These are phyloP conservation scores for Globisporangium nodosum DNA, from an alignment of 352 stramenopile genomes.

Conservation along the genomic window DNA sequence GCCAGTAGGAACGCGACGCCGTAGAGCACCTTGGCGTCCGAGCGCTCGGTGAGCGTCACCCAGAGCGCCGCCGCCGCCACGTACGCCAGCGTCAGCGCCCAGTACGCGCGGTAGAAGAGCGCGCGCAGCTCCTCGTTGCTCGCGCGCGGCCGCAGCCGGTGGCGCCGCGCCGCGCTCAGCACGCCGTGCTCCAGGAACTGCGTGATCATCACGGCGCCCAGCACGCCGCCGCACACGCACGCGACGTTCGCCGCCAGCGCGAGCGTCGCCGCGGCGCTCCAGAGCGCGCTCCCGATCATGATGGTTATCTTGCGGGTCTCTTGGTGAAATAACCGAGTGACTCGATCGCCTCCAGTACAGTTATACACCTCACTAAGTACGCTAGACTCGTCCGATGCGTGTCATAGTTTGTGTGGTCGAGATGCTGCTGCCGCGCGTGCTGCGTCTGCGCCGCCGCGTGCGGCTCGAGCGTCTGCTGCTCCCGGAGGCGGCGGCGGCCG, in stretches of 20 bases:
- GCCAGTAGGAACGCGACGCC: constrained; percentile 43
- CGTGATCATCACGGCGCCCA: constrained; percentile 51
- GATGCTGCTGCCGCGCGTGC: constrained; percentile 14
- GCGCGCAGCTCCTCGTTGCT: constrained; percentile 28
- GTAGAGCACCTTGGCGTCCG: constrained; percentile 35
- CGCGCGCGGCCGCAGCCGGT: constrained; percentile 36
- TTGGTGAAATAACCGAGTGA: no score
- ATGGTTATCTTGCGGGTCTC: not conserved
- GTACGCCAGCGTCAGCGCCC: constrained; percentile 41
- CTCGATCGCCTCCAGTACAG: no score
- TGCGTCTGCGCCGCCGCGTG: constrained; percentile 12
- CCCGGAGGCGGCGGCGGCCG: no score
- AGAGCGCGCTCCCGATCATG: constrained; percentile 11
- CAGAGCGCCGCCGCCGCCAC: constrained; percentile 34
- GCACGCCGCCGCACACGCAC: constrained; percentile 22
- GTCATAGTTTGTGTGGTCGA: constrained; percentile 4
- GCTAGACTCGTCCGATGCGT: no score
- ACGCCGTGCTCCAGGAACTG: constrained; percentile 65
- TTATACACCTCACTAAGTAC: no score
- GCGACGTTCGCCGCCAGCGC: constrained; percentile 16
- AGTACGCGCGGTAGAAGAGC: constrained; percentile 66
- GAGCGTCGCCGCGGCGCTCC: constrained; percentile 6
- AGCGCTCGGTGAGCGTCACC: constrained; percentile 60
- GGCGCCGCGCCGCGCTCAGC: constrained; percentile 41
- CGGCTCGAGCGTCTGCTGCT: not conserved